These are phyloP conservation scores for Pichia norvegensis DNA, from an alignment of 1,139 yeast species.

Conservation along the genomic window DNA sequence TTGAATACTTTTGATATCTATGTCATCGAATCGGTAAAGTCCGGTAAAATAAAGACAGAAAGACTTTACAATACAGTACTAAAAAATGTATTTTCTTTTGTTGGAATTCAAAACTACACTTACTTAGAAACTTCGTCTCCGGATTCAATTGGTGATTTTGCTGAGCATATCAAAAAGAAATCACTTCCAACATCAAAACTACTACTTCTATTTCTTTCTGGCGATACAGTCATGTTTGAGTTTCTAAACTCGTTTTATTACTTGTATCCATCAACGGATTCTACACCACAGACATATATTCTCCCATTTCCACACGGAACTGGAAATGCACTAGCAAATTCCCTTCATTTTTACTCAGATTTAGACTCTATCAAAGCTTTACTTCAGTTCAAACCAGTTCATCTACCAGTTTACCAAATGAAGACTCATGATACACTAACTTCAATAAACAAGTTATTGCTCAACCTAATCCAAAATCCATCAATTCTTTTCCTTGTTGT, in stretches of 20 bases:
- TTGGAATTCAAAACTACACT: not conserved
- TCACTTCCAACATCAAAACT: not conserved
- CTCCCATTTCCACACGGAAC: slow-evolving; percentile 72
- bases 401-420: slow-evolving; percentile 48
- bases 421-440: not conserved
- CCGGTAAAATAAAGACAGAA: not conserved
- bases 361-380: slow-evolving; percentile 39
- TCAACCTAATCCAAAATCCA: not conserved
- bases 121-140: slow-evolving; percentile 20
- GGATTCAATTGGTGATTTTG: slow-evolving; percentile 10
- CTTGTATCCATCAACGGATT: not conserved
- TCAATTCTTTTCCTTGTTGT: slow-evolving; percentile 50
- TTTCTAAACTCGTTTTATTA: slow-evolving; percentile 47
- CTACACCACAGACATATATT: slow-evolving; percentile 16
- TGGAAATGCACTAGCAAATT: slow-evolving; percentile 72
- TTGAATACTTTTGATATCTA: not conserved
- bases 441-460: not conserved
- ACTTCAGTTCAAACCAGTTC: slow-evolving; percentile 28
- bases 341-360: slow-evolving; percentile 42
- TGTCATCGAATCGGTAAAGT: not conserved
- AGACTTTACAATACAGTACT: not conserved
- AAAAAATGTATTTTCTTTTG: not conserved
- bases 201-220: slow-evolving; percentile 54
- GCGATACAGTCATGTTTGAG: slow-evolving; percentile 81
- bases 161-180: slow-evolving; percentile 2